phyloP scores from a whole-genome alignment of 192 early-diverging fungal genomes.

The Backusella parvicylindrica region DNA sequence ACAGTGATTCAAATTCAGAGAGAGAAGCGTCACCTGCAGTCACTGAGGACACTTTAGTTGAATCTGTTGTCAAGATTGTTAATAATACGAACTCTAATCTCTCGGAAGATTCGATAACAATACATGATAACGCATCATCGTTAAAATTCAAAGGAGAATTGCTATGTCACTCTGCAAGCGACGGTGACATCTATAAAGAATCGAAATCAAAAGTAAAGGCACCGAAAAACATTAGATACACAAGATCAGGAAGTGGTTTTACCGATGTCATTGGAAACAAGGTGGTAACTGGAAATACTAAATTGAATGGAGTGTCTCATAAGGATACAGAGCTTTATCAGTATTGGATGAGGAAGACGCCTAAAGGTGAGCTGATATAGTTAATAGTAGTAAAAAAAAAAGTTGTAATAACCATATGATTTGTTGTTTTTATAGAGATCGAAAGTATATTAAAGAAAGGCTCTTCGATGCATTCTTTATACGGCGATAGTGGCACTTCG shows the following conservation, averaged over 20 bases:
- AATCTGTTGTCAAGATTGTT: neutral
- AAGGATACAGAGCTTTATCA: neutral
- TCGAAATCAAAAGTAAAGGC: neutral
- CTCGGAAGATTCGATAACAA: neutral
- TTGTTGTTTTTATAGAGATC: too few species aligned
- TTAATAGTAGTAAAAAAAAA: neutral
- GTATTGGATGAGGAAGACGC: neutral
- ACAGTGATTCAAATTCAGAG: neutral
- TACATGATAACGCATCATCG: neutral
- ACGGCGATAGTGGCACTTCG: neutral
- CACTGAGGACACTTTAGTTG: neutral
- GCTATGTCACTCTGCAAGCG: neutral
- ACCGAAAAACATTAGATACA: neutral
- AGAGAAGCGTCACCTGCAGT: neutral
- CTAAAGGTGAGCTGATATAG: neutral
- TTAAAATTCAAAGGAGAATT: neutral
- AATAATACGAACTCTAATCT: neutral
- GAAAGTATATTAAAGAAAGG: neutral
- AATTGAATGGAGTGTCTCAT: neutral
- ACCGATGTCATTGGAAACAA: neutral
- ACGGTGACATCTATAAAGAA: neutral
- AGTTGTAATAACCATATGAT: neutral
- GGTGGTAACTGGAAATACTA: too few species aligned
- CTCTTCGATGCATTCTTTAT: neutral
- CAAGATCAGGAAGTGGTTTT: neutral